Evolutionary conservation across 306 rosid genomes (phyloP), one percentile per base, ranked within the genome.

Genomic region (Cajanus cajan): DNA sequence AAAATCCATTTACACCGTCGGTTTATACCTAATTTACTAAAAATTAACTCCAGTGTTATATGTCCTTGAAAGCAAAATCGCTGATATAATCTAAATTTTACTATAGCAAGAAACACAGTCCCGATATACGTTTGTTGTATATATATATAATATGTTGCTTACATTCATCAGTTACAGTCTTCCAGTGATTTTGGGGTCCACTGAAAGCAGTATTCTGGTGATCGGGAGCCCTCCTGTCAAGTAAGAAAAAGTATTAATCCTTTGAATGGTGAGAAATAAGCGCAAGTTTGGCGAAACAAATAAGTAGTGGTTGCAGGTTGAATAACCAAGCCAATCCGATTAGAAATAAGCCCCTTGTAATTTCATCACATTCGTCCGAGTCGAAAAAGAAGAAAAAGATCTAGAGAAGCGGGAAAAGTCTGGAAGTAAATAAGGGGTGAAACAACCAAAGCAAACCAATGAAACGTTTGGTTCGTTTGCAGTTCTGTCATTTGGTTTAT

Each of bases 101-200:
- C 66, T 37, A 74, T 39, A 51, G 78, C 50, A 80, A 78, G 57
- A 77, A 39, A 48, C 52, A 44, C 67, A 7, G 13, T 78, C 31
- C 68, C 51, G 41, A 51, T 55, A 48, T 45, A 57, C 18, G 41
- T 64, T 62, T 58, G 64, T 51, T 83, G 74, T 73, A 45, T n/a
- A 51, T 84, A 51, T 84, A 51, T 71, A 43, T 18, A 51, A 50
- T 67, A 51, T 55, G 76, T 78, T 36, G 72, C 98, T 83, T 86
- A 92, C 96, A 73, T 78, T 83, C 90, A 86, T 89, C 88, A 9
- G 80, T 62, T 65, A 63, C 71, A 24, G 83, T 62, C 78, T 78
- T 82, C 71, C 86, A 36, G 58, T 71, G 78, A 51, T 81, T 87
- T 43, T 82, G 73, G 24, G 68, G 37, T 80, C 83, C 85, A 66